phyloP scores from a whole-genome alignment of 179 eudicot species.

The Corrigiola litoralis region DNA sequence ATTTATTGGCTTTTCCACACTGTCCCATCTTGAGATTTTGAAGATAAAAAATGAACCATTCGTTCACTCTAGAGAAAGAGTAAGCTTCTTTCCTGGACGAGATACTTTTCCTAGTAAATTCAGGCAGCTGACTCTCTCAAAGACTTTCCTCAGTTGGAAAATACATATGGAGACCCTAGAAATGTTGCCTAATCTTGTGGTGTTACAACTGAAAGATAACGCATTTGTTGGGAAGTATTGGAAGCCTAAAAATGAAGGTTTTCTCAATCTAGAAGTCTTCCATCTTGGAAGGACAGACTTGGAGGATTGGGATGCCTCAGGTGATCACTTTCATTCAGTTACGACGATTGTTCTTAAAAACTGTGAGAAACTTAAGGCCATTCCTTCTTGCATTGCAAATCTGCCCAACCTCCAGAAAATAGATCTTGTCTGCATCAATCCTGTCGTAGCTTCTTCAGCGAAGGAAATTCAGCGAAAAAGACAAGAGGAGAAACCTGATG shows the following conservation, averaged over 20 bases:
- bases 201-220: slow-evolving; percentile 6
- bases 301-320: slow-evolving; percentile 6
- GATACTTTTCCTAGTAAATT: slow-evolving; percentile 2
- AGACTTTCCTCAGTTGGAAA: slow-evolving; percentile 11
- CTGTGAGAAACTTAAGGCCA: not conserved
- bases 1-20: not conserved
- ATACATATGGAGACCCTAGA: slow-evolving; percentile 15
- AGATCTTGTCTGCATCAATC: slow-evolving; percentile 4
- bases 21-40: not conserved
- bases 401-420: not conserved
- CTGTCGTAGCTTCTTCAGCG: slow-evolving; percentile 9
- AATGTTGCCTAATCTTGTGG: slow-evolving; percentile 15
- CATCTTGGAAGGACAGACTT: slow-evolving; percentile 16
- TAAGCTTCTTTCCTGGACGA: not conserved
- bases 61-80: not conserved
- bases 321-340: slow-evolving; percentile 9
- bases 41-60: slow-evolving; percentile 9
- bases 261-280: slow-evolving; percentile 7
- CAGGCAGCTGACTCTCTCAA: slow-evolving; percentile 5
- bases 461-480: slow-evolving; percentile 9
- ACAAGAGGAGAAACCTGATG: not conserved
- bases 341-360: slow-evolving; percentile 3
- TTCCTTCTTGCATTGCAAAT: slow-evolving; percentile 6
- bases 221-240: slow-evolving; percentile 16
- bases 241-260: slow-evolving; percentile 16